phyloP scores from a whole-genome alignment of 208 protist genomes.

The Trypanosoma rangeli region DNA sequence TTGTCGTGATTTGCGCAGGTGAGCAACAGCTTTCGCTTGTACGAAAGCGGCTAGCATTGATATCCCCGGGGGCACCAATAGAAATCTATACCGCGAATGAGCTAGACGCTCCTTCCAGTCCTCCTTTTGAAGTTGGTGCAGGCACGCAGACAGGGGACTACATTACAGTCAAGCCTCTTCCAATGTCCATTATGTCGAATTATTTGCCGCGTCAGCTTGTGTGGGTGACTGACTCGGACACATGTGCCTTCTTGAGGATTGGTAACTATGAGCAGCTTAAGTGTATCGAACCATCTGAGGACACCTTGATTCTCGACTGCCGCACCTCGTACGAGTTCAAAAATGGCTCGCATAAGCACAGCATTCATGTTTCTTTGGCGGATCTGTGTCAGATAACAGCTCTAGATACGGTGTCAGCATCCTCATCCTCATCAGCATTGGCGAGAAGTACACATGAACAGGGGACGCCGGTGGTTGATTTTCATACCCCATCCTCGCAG shows the following conservation, averaged over 20 bases:
- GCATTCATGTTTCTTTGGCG: slow-evolving; percentile 54
- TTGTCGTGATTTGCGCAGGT: slow-evolving; percentile 46
- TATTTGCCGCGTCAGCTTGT: slow-evolving; percentile 22
- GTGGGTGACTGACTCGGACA: slow-evolving; percentile 14
- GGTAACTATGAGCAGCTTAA: slow-evolving; percentile 28
- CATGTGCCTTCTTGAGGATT: slow-evolving; percentile 17
- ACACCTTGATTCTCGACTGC: slow-evolving; percentile 61
- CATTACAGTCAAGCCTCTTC: slow-evolving; percentile 5
- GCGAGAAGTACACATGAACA: neutral
- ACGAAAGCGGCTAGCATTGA: slow-evolving; percentile 31
- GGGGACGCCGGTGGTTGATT: neutral
- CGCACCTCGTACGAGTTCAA: slow-evolving; percentile 83
- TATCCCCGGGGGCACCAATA: slow-evolving; percentile 34
- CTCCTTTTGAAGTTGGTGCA: neutral
- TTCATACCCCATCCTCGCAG: slow-evolving; percentile 26
- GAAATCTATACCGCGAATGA: slow-evolving; percentile 44
- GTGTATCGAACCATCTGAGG: slow-evolving; percentile 26
- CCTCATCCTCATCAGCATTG: neutral
- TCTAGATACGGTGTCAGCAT: slow-evolving; percentile 27
- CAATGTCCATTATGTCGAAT: neutral
- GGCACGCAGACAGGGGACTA: neutral
- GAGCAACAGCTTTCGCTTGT: slow-evolving; percentile 30
- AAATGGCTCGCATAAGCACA: slow-evolving; percentile 77
- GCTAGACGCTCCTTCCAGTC: slow-evolving; percentile 15
- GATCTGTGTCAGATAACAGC: slow-evolving; percentile 60